phyloP scores from a whole-genome alignment of 1,139 yeast genomes.

The Hansenula sp. region DNA sequence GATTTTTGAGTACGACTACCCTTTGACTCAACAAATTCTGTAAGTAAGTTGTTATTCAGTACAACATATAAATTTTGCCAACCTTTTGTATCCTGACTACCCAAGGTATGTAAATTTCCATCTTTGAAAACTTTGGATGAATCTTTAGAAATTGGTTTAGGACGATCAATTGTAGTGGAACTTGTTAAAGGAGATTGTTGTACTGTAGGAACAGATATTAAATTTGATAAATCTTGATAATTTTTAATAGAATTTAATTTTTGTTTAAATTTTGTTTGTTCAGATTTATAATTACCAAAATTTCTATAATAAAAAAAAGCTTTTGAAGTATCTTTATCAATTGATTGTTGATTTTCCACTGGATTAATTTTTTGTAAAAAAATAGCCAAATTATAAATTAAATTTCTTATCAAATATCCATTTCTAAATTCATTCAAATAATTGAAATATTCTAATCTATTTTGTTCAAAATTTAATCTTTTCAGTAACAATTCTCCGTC shows the following conservation, averaged over 20 bases:
- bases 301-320: conserved; percentile 11
- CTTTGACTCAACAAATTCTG: conserved; percentile 38
- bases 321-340: conserved; percentile 1
- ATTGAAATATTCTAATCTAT: conserved; percentile 68
- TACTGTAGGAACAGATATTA: neutral
- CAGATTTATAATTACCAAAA: conserved; percentile 8
- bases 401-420: conserved; percentile 17
- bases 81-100: neutral
- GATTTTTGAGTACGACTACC: neutral
- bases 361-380: conserved; percentile 7
- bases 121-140: neutral
- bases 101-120: neutral
- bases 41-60: neutral
- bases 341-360: neutral
- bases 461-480: conserved; percentile 59
- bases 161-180: conserved; percentile 2
- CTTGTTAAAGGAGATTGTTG: neutral
- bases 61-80: neutral
- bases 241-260: conserved; percentile 1
- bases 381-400: conserved; percentile 9
- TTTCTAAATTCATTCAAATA: conserved; percentile 44
- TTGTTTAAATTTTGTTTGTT: conserved; percentile 5
- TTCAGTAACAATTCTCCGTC: conserved; percentile 60
- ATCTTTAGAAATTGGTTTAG: conserved; percentile 2
- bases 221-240: conserved; percentile 3